phyloP scores from a whole-genome alignment of 106 monocot species.

The Amphibolis antarctica region DNA sequence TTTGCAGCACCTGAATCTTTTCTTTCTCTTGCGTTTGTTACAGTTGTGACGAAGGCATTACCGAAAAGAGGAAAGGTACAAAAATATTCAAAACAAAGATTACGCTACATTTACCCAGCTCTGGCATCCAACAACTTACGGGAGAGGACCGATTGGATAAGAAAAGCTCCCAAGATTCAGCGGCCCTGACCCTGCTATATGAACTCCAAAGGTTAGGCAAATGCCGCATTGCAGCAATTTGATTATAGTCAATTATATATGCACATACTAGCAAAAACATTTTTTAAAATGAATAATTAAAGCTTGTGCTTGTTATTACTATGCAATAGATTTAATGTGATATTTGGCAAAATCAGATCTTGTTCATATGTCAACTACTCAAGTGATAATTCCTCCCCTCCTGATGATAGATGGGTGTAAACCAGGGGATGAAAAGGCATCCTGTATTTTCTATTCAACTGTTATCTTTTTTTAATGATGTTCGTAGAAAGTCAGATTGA shows the following conservation, averaged over 20 bases:
- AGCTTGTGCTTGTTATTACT: too few species aligned
- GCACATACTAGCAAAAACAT: too few species aligned
- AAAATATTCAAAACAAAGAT: slow-evolving; percentile 41
- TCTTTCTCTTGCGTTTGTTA: not conserved
- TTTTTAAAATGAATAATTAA: too few species aligned
- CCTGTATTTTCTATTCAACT: too few species aligned
- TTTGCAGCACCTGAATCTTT: not conserved
- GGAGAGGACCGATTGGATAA: slow-evolving; percentile 67
- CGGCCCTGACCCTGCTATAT: slow-evolving; percentile 59
- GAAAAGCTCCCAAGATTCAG: slow-evolving; percentile 80
- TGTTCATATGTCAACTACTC: too few species aligned
- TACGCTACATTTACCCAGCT: slow-evolving; percentile 41
- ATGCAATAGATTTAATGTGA: too few species aligned
- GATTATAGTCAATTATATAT: not conserved
- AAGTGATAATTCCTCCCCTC: too few species aligned
- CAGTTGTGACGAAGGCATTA: not conserved
- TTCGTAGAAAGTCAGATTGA: too few species aligned
- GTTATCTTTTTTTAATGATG: too few species aligned
- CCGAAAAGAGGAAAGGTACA: slow-evolving; percentile 2
- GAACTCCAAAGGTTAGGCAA: slow-evolving; percentile 50
- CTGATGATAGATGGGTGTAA: too few species aligned
- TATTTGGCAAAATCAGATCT: too few species aligned
- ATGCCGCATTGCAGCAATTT: slow-evolving; percentile 30
- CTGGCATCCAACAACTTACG: slow-evolving; percentile 12
- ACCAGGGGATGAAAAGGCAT: too few species aligned